phyloP scores from a whole-genome alignment of 139 green algal species.

The Coelastrella sp. region DNA sequence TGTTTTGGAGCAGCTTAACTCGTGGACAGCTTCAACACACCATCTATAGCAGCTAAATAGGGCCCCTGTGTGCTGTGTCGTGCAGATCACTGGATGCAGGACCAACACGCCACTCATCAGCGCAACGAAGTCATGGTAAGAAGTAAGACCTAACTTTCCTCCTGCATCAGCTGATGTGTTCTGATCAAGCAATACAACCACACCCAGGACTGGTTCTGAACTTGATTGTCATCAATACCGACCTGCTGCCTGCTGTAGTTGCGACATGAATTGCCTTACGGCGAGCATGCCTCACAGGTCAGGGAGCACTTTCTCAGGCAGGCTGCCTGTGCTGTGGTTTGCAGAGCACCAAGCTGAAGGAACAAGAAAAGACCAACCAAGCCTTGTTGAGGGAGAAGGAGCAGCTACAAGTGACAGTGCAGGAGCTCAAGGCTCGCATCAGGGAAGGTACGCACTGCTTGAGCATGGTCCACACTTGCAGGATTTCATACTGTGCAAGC shows the following conservation, averaged over 20 bases:
- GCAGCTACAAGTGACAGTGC: neutral
- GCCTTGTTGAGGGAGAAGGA: constrained; percentile 17
- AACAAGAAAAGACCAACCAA: constrained; percentile 34
- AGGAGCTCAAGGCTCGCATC: constrained; percentile 31
- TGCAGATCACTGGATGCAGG: constrained; percentile 42
- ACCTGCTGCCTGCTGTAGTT: neutral
- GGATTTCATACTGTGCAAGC: neutral
- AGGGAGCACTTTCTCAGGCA: neutral
- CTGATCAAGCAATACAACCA: neutral
- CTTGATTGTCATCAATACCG: neutral
- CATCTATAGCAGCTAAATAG: neutral
- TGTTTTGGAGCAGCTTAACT: neutral
- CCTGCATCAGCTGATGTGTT: neutral
- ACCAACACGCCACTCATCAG: constrained; percentile 35
- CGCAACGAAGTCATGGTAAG: constrained; percentile 38
- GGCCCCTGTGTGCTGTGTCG: neutral
- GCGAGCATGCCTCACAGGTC: neutral
- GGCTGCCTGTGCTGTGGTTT: neutral
- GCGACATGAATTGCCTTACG: neutral
- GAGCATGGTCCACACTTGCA: neutral
- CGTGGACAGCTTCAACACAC: neutral
- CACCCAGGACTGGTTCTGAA: neutral
- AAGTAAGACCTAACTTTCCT: neutral
- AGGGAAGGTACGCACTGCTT: constrained; percentile 16
- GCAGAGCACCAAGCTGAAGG: constrained; percentile 41